Base-by-base conservation (phyloP, 2,329 filamentous ascomycete genomes). In the Aspergillus aculeatus region DNA sequence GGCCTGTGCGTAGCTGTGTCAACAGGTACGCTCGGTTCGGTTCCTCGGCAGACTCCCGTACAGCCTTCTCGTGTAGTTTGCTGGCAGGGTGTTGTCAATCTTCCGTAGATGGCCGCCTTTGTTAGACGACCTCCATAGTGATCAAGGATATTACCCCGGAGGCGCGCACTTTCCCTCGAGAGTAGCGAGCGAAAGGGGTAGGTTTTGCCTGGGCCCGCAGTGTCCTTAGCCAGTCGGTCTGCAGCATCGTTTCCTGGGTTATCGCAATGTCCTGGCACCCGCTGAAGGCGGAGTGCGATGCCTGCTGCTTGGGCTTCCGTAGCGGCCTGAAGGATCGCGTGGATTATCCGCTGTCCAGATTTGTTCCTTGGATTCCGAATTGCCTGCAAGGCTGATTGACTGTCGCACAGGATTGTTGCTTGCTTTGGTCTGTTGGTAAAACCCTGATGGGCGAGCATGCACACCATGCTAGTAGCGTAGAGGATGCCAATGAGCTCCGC, bases 401-500 rank as follows among this genome's bases (percentile, higher is more conserved):
- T 68, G 35, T 68, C 61, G 26, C 58, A 62, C 7, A 68, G 49
- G 57, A 68, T 65, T 19, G 56, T 66, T 49, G 57, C 62, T 12
- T 56, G 41, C 57, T 16, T 58, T 51, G 7, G 50, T 61, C 50
- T 31, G 6, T 51, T 7, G 11, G 21, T 59, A 16, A 26, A 35
- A 2, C 29, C 56, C 21, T 55, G 47, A 23, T 59, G 49, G 9
- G 32, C 50, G 0, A 64, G 41, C 54, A 62, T 63, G 16, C 58
- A 57, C 50, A 66, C 56, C 3, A 61, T 51, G 31, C 53, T 60
- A 50, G 65, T 60, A 1, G 66, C 64, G 35, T 67, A 59, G 26
- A 64, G 60, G 47, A 69, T 68, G 24, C 64, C 58, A 19, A 69
- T 63, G 11, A 66, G 59, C 55, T 70, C 68, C 16, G 62, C 65